Percentiles rank a stretch among this genome's conserved stretches.
Conservation (phyloP, 768 basidiomycete species). For the Suillus subaureus region DNA sequence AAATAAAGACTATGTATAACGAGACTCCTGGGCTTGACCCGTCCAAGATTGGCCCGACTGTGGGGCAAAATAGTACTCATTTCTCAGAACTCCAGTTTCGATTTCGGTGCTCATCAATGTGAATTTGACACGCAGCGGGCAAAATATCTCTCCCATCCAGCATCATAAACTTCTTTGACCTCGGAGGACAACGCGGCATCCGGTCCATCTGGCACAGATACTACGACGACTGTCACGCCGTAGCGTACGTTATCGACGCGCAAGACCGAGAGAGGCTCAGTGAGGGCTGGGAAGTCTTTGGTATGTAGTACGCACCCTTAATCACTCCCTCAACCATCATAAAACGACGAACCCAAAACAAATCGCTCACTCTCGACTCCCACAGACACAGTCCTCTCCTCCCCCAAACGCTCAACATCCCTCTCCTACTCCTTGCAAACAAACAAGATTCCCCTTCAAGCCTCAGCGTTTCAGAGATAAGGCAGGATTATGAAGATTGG, state of each 20-base stretch:
- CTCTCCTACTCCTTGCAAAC: constrained; percentile 90
- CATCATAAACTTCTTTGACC: constrained; percentile 84
- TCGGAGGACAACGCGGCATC: constrained; percentile 94
- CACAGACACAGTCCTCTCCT: constrained; percentile 81
- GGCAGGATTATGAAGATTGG: constrained; percentile 89
- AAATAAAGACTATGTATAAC: constrained; percentile 92
- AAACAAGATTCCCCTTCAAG: constrained; percentile 88
- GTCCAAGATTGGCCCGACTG: constrained; percentile 93
- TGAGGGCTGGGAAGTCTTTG: constrained; percentile 98
- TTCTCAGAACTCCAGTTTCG: not conserved
- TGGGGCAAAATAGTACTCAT: constrained; percentile 93
- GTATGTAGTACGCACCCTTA: constrained; percentile 50
- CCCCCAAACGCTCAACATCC: constrained; percentile 87
- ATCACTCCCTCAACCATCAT: constrained; percentile 1
- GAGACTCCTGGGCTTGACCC: constrained; percentile 84
- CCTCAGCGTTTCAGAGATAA: constrained; percentile 87
- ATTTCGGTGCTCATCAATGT: not conserved
- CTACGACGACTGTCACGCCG: constrained; percentile 96
- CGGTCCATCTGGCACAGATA: constrained; percentile 93
- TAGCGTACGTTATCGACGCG: constrained; percentile 94
- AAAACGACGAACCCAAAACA: constrained; percentile 14
- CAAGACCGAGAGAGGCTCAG: constrained; percentile 84
- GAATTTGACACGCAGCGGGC: constrained; percentile 58
- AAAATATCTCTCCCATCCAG: constrained; percentile 93
- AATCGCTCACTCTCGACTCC: constrained; percentile 10